Percentiles rank a stretch among this genome's conserved stretches.
phyloP scores from a whole-genome alignment of 2,329 filamentous ascomycete genomes.

The Pestalotiopsis sp. region DNA sequence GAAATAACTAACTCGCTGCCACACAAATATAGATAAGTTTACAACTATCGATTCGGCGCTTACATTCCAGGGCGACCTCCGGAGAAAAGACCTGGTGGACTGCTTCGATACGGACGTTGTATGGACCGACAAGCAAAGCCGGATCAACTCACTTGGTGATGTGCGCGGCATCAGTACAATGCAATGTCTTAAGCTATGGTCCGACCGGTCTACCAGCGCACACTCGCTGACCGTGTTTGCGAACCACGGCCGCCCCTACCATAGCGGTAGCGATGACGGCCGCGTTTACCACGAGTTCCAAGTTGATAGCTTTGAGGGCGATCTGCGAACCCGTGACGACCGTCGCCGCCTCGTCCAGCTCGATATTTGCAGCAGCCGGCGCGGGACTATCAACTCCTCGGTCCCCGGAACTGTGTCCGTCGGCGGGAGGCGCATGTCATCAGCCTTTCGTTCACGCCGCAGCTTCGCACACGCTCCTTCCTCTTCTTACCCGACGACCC shows the following conservation, averaged over 20 bases:
- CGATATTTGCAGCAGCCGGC: slow-evolving; percentile 38
- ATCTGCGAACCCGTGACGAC: slow-evolving; percentile 47
- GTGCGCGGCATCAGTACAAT: slow-evolving; percentile 53
- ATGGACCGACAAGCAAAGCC: slow-evolving; percentile 52
- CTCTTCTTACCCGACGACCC: background rate
- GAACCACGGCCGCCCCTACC: slow-evolving; percentile 42
- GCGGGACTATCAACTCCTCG: slow-evolving; percentile 40
- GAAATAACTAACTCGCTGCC: background rate
- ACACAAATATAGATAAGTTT: slow-evolving; percentile 45
- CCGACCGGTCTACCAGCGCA: slow-evolving; percentile 48
- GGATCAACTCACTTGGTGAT: slow-evolving; percentile 52
- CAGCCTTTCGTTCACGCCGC: slow-evolving; percentile 14
- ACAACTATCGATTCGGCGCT: slow-evolving; percentile 49
- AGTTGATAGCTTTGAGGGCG: slow-evolving; percentile 49
- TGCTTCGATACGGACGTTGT: slow-evolving; percentile 56
- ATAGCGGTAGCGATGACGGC: too few relatives aligned
- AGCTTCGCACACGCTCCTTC: background rate
- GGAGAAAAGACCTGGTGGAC: slow-evolving; percentile 49
- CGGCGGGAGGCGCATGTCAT: slow-evolving; percentile 16
- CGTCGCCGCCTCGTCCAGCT: slow-evolving; percentile 47
- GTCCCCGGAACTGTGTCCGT: slow-evolving; percentile 11
- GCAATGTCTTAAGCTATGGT: slow-evolving; percentile 55
- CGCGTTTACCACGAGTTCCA: slow-evolving; percentile 49
- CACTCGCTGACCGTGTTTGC: slow-evolving; percentile 52
- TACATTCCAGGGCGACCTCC: slow-evolving; percentile 52